Evolutionary conservation across 768 basidiomycete species (phyloP).

Genomic region (Steccherinum ochraceum): DNA sequence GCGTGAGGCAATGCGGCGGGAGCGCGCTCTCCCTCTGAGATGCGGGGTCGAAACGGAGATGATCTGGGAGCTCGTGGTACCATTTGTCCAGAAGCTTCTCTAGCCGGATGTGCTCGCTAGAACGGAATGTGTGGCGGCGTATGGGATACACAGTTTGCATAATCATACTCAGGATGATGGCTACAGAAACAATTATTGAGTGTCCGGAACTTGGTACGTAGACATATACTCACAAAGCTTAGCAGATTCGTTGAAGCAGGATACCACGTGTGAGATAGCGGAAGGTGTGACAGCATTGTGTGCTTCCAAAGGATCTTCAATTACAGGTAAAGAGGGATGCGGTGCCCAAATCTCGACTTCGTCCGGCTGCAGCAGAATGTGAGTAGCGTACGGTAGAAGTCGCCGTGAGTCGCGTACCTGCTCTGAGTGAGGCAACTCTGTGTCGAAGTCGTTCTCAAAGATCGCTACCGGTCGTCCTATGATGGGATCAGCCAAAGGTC

Average conservation of each 20-base stretch:
- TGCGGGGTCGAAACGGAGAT: constrained; percentile 57
- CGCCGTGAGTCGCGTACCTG: constrained; percentile 37
- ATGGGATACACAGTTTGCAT: constrained; percentile 70
- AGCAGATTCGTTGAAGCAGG: constrained; percentile 76
- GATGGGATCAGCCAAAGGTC: constrained; percentile 1
- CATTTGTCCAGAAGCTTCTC: constrained; percentile 67
- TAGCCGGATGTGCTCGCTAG: constrained; percentile 48
- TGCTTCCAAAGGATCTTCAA: constrained; percentile 20
- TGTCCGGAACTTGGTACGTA: constrained; percentile 9
- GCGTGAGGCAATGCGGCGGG: constrained; percentile 60
- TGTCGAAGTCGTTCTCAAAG: constrained; percentile 72
- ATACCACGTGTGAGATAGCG: constrained; percentile 46
- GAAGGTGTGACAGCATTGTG: constrained; percentile 15
- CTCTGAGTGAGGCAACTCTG: constrained; percentile 51
- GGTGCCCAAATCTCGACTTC: constrained; percentile 52
- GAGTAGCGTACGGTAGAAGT: constrained; percentile 4
- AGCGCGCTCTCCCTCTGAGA: constrained; percentile 36
- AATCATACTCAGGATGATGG: constrained; percentile 61
- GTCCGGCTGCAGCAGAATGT: constrained; percentile 40
- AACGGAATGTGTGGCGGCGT: constrained; percentile 46
- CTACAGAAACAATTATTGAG: constrained; percentile 27
- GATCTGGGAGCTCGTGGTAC: constrained; percentile 64
- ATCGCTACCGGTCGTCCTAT: constrained; percentile 68
- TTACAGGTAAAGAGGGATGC: constrained; percentile 30
- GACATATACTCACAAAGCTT: constrained; percentile 47